Conservation (phyloP, 1,284 basidiomycete genomes). For the Malassezia restricta region DNA sequence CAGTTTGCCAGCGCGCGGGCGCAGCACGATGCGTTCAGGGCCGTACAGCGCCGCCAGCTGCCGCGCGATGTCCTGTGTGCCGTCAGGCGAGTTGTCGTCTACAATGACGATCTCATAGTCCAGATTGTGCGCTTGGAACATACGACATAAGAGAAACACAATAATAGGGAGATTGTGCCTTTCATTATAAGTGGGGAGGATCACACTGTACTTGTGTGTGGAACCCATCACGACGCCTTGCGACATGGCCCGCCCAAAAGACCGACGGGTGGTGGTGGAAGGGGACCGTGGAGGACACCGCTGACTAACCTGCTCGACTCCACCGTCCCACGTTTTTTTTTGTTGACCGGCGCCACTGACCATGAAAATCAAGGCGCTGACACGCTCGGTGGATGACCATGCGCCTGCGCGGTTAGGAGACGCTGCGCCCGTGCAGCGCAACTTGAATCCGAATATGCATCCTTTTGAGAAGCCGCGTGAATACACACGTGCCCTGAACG, state of each 20-base stretch:
- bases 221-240: background rate
- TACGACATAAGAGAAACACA: constrained; percentile 25
- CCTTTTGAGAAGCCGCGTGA: constrained; percentile 86
- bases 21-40: constrained; percentile 68
- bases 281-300: too few species aligned
- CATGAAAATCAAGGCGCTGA: constrained; percentile 68
- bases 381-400: constrained; percentile 67
- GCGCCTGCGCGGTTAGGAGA: constrained; percentile 57
- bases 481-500: constrained; percentile 83
- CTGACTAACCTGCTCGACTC: too few species aligned
- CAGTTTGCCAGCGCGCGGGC: constrained; percentile 73
- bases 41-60: constrained; percentile 68
- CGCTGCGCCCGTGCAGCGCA: constrained; percentile 73
- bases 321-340: background rate
- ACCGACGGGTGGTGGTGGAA: too few species aligned
- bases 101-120: constrained; percentile 79
- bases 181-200: constrained; percentile 84
- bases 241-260: background rate
- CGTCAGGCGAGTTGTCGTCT: constrained; percentile 81
- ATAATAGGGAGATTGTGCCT: constrained; percentile 79
- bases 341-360: background rate
- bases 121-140: constrained; percentile 19
- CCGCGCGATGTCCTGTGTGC: constrained; percentile 71
- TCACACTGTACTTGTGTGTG: constrained; percentile 50
- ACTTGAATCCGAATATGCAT: constrained; percentile 84